Base-by-base conservation (phyloP, 1,139 yeast genomes). In the Diutina ranongensis region DNA sequence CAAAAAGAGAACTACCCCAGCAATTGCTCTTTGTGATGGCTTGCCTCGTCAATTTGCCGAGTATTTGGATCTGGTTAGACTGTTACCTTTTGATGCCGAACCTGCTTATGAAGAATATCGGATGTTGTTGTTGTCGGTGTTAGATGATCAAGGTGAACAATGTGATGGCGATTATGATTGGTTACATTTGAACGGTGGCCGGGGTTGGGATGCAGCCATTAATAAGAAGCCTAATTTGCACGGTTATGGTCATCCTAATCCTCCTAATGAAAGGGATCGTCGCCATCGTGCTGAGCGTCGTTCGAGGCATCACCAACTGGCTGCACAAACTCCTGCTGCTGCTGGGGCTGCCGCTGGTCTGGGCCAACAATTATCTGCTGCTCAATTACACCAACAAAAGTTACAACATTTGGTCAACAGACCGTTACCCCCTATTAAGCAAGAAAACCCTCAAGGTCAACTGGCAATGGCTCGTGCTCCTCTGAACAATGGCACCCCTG, bases 81-180 rank as follows among this genome's bases (percentile, higher is more conserved):
- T 79, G 50, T 73, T 89, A 52, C 84, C 84, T 46, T 89, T 89
- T 61, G 97, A 89, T 58, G 95, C 88, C 53, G 87, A 86, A 51
- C 97, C 97, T n/a, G 92, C 86, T 58, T 89, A 89, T 63, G 88
- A 83, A 60, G 86, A 85, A 58, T 76, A 86, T 57, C 74, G 94
- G 50, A 76, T 76, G 62, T 69, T 89, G 51, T 80, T 89, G 68
- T 74, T 84, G 49, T 79, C 83, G 44, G 84, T 85, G 3, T 71
- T 89, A 55, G 77, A 75, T 52, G 79, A 79, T 49, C 71, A 79
- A 54, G 88, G 88, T 34, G 84, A 82, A 58, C 64, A 68, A 46
- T 85, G 84, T 56, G 96, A 88, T 60, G 94, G 86, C 44, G 85
- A 80, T 56, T 89, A 85, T 63, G 97, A 89, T 65, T 89, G 97